Percentiles rank a stretch among this genome's conserved stretches.
Conservation (phyloP, 169 alveolate species). For the Haemoproteus tartakovskyi region DNA sequence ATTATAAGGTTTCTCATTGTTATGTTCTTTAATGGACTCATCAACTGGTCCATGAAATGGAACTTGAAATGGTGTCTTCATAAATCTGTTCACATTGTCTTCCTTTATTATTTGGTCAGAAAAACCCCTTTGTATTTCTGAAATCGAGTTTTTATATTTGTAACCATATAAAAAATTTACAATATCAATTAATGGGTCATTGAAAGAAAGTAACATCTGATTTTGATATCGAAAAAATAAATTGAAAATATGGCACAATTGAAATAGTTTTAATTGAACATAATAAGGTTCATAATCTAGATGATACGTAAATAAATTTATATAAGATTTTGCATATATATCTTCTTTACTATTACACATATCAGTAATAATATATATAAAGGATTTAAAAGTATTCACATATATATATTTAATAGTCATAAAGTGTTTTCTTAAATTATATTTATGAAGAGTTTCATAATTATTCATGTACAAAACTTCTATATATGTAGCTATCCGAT, state of each 20-base stretch:
- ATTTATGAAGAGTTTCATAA: conserved; percentile 7
- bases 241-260: conserved; percentile 41
- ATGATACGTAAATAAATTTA: conserved; percentile 16
- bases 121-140: background rate
- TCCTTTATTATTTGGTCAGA: no score
- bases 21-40: no score
- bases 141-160: background rate
- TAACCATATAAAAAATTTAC: conserved; percentile 9
- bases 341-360: conserved; percentile 4
- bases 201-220: conserved; percentile 20
- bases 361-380: conserved; percentile 1
- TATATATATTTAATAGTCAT: conserved; percentile 18
- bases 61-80: no score
- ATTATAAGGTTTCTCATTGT: no score
- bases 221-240: conserved; percentile 43
- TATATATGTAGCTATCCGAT: conserved; percentile 3
- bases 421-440: conserved; percentile 8
- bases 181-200: conserved; percentile 33
- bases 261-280: conserved; percentile 32
- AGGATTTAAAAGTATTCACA: conserved; percentile 21
- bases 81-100: no score
- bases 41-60: no score
- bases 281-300: background rate
- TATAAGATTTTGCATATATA: conserved; percentile 10
- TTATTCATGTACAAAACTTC: conserved; percentile 30